Percentiles rank a stretch among this genome's conserved stretches.
Evolutionary conservation across 352 stramenopile genomes (phyloP).

Genomic region (Phytophthora niederhauseri): DNA sequence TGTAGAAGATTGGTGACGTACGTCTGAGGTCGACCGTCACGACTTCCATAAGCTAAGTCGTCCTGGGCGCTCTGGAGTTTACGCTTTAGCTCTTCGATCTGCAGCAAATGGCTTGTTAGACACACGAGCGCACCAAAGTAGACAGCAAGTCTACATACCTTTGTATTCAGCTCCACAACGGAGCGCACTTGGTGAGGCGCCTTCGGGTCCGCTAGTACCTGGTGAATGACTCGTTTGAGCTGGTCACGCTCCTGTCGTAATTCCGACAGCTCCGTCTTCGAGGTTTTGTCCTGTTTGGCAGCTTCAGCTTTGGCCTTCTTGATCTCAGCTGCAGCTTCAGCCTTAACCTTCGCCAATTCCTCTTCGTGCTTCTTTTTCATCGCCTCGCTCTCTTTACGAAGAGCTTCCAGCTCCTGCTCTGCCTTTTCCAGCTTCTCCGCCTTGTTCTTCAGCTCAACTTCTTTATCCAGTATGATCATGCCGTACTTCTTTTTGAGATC

Average conservation of each 20-base stretch:
- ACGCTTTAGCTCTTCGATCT: slow-evolving; percentile 20
- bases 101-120: slow-evolving; percentile 8
- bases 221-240: slow-evolving; percentile 14
- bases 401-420: slow-evolving; percentile 8
- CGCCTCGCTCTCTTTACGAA: slow-evolving; percentile 13
- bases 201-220: slow-evolving; percentile 22
- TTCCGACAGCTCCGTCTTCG: slow-evolving; percentile 14
- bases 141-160: slow-evolving; percentile 18
- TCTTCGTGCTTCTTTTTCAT: slow-evolving; percentile 25
- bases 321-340: slow-evolving; percentile 16
- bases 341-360: slow-evolving; percentile 12
- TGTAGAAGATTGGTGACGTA: slow-evolving; percentile 5
- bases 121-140: neutral
- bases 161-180: slow-evolving; percentile 21
- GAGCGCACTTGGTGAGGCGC: slow-evolving; percentile 19
- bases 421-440: neutral
- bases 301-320: slow-evolving; percentile 18
- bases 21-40: slow-evolving; percentile 9
- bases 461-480: neutral
- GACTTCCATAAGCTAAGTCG: slow-evolving; percentile 1
- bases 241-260: slow-evolving; percentile 17
- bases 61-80: slow-evolving; percentile 11
- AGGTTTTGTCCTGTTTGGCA: neutral
- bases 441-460: neutral
- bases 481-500: slow-evolving; percentile 9